phyloP scores from a whole-genome alignment of 2,329 filamentous ascomycete species.

The Sporothrix euskadiensis region DNA sequence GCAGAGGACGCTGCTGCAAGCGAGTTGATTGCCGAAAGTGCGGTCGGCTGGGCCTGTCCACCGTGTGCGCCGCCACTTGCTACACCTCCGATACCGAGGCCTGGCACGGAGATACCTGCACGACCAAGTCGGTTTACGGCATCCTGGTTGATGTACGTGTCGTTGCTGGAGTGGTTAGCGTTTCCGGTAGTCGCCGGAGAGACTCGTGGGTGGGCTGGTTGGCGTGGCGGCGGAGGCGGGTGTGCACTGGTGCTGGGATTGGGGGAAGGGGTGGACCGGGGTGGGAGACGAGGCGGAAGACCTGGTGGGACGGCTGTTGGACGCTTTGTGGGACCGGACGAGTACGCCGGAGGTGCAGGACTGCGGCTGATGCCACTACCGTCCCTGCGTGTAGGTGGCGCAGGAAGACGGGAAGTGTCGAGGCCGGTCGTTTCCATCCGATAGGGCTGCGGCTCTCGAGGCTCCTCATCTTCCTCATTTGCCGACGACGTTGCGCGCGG shows the following conservation, averaged over 20 bases:
- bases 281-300: conserved; percentile 33
- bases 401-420: conserved; percentile 66
- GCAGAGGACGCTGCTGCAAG: conserved; percentile 16
- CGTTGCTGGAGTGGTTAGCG: not conserved
- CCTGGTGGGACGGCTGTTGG: conserved; percentile 25
- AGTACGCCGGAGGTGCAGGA: conserved; percentile 34
- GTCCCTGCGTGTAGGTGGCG: conserved; percentile 62
- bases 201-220: not conserved
- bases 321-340: conserved; percentile 30
- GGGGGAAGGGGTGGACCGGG: conserved; percentile 27
- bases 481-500: conserved; percentile 18
- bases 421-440: conserved; percentile 70
- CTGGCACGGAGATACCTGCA: conserved; percentile 76
- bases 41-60: not conserved
- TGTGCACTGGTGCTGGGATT: conserved; percentile 28
- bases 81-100: conserved; percentile 65
- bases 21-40: conserved; percentile 25
- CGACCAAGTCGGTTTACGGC: conserved; percentile 67
- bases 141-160: conserved; percentile 51
- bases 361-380: conserved; percentile 42
- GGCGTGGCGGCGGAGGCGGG: conserved; percentile 33
- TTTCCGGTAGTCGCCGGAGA: not conserved
- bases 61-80: conserved; percentile 32
- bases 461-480: conserved; percentile 40
- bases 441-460: conserved; percentile 64